A percentile compares a stretch with the other conserved stretches of the same genome.
phyloP scores from a whole-genome alignment of 2,329 filamentous ascomycete species.

The Sarocladiaceae sp. region DNA sequence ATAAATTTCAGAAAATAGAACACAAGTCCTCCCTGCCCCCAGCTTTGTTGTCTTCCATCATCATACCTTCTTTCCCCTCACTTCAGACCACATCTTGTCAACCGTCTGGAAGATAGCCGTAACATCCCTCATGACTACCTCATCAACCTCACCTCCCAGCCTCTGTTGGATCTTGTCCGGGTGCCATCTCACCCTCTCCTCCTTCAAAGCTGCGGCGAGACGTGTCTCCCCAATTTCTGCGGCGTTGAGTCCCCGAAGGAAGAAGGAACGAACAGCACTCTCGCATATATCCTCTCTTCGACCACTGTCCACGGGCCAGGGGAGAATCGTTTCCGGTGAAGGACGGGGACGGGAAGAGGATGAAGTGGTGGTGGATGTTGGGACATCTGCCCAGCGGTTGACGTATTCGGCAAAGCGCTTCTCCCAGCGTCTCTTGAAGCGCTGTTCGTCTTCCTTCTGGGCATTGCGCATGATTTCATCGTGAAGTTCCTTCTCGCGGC shows the following conservation, averaged over 20 bases:
- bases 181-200: slow-evolving; percentile 91
- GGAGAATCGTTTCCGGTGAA: slow-evolving; percentile 27
- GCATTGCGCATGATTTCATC: slow-evolving; percentile 67
- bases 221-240: slow-evolving; percentile 40
- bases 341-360: background rate
- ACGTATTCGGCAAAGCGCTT: slow-evolving; percentile 63
- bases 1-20: background rate
- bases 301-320: slow-evolving; percentile 72
- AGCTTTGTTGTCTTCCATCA: background rate
- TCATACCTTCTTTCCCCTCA: slow-evolving; percentile 29
- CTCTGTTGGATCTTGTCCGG: slow-evolving; percentile 96
- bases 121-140: slow-evolving; percentile 69
- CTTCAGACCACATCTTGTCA: slow-evolving; percentile 73
- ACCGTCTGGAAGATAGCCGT: slow-evolving; percentile 91
- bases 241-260: slow-evolving; percentile 45
- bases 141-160: slow-evolving; percentile 69
- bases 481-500: slow-evolving; percentile 47
- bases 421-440: slow-evolving; percentile 48
- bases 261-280: slow-evolving; percentile 64
- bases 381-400: slow-evolving; percentile 52
- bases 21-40: background rate
- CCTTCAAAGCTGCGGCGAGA: slow-evolving; percentile 58
- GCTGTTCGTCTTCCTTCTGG: slow-evolving; percentile 60
- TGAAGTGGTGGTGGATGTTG: background rate
- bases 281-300: slow-evolving; percentile 49